phyloP scores from a whole-genome alignment of 768 basidiomycete genomes.

The Trametes cingulata region DNA sequence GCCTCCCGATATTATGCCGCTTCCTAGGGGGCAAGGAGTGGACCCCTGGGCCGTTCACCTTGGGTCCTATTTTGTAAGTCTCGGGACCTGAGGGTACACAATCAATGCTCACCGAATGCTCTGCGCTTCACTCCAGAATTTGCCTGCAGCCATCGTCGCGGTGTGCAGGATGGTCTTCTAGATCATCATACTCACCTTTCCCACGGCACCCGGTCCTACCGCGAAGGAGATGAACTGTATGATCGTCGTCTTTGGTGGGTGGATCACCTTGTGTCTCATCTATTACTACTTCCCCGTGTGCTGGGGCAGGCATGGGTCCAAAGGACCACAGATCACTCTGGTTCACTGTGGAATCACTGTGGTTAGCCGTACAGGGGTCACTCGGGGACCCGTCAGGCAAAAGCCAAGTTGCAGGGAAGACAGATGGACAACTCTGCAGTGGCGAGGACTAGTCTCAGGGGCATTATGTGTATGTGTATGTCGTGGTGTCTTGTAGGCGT shows the following conservation, averaged over 20 bases:
- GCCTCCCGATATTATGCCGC: slow-evolving; percentile 36
- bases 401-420: no score
- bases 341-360: no score
- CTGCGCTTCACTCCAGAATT: slow-evolving; percentile 20
- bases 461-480: no score
- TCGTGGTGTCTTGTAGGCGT: no score
- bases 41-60: slow-evolving; percentile 38
- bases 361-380: no score
- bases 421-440: no score
- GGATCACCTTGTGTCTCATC: slow-evolving; percentile 35
- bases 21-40: slow-evolving; percentile 32
- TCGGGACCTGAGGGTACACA: no score
- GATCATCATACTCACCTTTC: slow-evolving; percentile 38
- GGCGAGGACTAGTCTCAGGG: no score
- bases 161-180: slow-evolving; percentile 41
- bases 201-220: slow-evolving; percentile 32
- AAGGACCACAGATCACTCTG: slow-evolving; percentile 23
- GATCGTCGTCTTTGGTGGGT: slow-evolving; percentile 37
- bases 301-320: slow-evolving; percentile 32
- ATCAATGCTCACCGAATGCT: background rate
- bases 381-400: no score
- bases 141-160: slow-evolving; percentile 35
- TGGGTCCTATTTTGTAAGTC: slow-evolving; percentile 34
- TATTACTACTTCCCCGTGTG: slow-evolving; percentile 39
- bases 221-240: slow-evolving; percentile 43